Evolutionary conservation across 208 protist species (phyloP).

Genomic region (Trypanosoma congolense): DNA sequence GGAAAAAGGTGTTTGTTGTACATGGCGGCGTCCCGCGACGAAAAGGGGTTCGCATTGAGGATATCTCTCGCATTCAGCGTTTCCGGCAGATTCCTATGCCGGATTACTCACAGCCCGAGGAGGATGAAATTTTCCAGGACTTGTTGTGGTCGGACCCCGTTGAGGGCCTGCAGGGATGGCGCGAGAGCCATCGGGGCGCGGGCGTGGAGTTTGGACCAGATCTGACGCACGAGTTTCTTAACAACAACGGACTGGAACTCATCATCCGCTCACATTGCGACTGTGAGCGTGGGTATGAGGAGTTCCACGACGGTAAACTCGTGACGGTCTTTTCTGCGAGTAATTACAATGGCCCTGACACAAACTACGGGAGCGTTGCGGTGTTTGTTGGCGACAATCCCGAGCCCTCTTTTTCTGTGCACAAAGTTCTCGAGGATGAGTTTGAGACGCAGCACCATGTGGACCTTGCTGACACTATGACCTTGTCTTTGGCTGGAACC

Average conservation of each 20-base stretch:
- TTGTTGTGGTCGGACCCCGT: slow-evolving; percentile 95
- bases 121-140: slow-evolving; percentile 95
- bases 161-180: slow-evolving; percentile 69
- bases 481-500: slow-evolving; percentile 26
- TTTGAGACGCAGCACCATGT: slow-evolving; percentile 57
- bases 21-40: slow-evolving; percentile 81
- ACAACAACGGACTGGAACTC: slow-evolving; percentile 91
- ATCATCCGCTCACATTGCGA: slow-evolving; percentile 95
- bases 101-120: slow-evolving; percentile 79
- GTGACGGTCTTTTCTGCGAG: slow-evolving; percentile 98
- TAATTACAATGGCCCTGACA: slow-evolving; percentile 95
- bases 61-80: slow-evolving; percentile 81
- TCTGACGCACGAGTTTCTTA: slow-evolving; percentile 91
- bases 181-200: slow-evolving; percentile 90
- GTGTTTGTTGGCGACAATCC: slow-evolving; percentile 71
- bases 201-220: slow-evolving; percentile 94
- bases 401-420: slow-evolving; percentile 71
- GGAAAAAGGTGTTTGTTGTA: slow-evolving; percentile 76
- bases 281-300: slow-evolving; percentile 90
- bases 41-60: slow-evolving; percentile 68
- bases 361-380: slow-evolving; percentile 73
- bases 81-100: slow-evolving; percentile 88
- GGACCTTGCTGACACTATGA: slow-evolving; percentile 45
- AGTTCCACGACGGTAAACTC: slow-evolving; percentile 89
- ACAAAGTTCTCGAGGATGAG: slow-evolving; percentile 73